Evolutionary conservation across 2,329 filamentous ascomycete species (phyloP).

Genomic region (Chalaropsis thielavioides): DNA sequence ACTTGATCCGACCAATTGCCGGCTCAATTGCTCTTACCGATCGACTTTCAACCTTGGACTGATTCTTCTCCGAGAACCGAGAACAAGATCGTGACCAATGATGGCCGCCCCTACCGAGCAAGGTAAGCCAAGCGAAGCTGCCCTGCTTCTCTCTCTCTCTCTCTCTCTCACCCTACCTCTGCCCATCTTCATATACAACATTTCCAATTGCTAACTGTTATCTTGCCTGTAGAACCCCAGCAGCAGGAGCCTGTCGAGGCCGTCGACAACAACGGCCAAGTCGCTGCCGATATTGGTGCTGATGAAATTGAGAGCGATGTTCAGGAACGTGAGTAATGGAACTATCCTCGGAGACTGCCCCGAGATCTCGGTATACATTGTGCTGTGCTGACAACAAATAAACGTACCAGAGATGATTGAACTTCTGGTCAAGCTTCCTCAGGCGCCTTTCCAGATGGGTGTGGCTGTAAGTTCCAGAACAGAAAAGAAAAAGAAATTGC

Average conservation of each 20-base stretch:
- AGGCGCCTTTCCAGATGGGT: constrained; percentile 10
- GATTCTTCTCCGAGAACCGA: not conserved
- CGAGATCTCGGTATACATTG: not conserved
- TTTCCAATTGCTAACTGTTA: constrained; percentile 9
- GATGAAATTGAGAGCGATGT: constrained; percentile 8
- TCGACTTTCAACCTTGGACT: constrained; percentile 5
- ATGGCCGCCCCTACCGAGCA: constrained; percentile 14
- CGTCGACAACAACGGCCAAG: not conserved
- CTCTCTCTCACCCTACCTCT: not conserved
- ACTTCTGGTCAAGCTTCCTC: constrained; percentile 15
- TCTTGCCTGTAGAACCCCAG: constrained; percentile 1
- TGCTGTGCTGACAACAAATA: not conserved
- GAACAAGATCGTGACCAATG: constrained; percentile 8
- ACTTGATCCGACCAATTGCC: constrained; percentile 3
- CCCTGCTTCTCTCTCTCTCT: not conserved
- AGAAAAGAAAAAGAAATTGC: not conserved
- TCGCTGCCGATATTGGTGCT: constrained; percentile 2
- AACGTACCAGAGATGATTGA: constrained; percentile 14
- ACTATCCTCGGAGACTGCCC: not conserved
- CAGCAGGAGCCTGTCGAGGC: constrained; percentile 14
- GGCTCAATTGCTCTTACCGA: not conserved
- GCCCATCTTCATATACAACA: not conserved
- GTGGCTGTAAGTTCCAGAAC: constrained; percentile 11
- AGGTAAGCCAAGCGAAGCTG: not conserved
- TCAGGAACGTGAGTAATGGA: constrained; percentile 7